These are phyloP conservation scores for Plantago ovata DNA, from an alignment of 257 asterid species.

Conservation along the genomic window DNA sequence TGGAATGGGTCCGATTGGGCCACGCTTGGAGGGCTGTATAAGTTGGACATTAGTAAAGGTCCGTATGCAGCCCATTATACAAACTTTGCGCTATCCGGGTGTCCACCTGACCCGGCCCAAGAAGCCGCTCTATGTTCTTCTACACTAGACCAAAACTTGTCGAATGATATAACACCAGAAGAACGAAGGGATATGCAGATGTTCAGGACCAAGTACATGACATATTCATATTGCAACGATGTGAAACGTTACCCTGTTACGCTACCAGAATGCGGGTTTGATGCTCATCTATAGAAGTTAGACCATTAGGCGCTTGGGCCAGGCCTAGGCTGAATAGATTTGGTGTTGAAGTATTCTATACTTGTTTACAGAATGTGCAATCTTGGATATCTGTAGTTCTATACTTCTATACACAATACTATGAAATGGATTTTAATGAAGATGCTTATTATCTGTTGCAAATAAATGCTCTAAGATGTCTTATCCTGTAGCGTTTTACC, in stretches of 20 bases:
- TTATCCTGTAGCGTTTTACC: too few relatives aligned
- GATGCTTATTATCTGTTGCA: too few relatives aligned
- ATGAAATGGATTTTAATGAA: too few relatives aligned
- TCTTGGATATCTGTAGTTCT: too few relatives aligned
- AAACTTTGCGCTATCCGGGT: slow-evolving; percentile 29
- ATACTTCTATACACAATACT: too few relatives aligned
- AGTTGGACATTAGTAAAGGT: slow-evolving; percentile 30
- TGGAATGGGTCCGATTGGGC: slow-evolving; percentile 57
- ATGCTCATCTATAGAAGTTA: slow-evolving; percentile 26
- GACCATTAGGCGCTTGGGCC: slow-evolving; percentile 29
- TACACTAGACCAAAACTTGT: background rate
- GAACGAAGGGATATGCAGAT: slow-evolving; percentile 24
- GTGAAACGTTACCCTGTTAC: slow-evolving; percentile 25
- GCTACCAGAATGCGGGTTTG: slow-evolving; percentile 38
- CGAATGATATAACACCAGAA: slow-evolving; percentile 5
- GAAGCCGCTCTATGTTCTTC: background rate
- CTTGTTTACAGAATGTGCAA: too few relatives aligned
- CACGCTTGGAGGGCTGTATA: slow-evolving; percentile 29
- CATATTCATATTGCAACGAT: slow-evolving; percentile 39
- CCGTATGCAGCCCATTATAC: slow-evolving; percentile 36
- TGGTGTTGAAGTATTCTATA: too few relatives aligned
- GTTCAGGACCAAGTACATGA: slow-evolving; percentile 30
- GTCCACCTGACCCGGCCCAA: slow-evolving; percentile 11
- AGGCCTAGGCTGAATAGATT: background rate
- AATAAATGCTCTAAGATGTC: too few relatives aligned